Percentiles rank a stretch among this genome's conserved stretches.
Evolutionary conservation across 176 grass and related monocot genomes (phyloP).

Genomic region (Carex pumila): DNA sequence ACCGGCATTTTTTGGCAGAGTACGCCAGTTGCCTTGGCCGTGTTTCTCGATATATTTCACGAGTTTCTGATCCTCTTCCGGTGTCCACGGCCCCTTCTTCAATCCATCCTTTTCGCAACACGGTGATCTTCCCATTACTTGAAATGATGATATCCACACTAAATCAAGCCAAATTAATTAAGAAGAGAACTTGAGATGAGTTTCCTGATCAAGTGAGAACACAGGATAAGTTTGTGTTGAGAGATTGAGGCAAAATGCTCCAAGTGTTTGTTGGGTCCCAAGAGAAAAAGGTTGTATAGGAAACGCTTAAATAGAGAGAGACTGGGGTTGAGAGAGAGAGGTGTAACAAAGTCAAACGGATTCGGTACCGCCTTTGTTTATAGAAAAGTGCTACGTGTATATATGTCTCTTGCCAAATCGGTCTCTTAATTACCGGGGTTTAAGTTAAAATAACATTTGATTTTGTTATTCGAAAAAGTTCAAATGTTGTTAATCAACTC

Average conservation of each 20-base stretch:
- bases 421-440: not conserved
- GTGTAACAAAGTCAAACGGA: constrained; percentile 51
- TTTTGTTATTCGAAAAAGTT: not conserved
- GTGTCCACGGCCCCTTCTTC: constrained; percentile 90
- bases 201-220: constrained; percentile 4
- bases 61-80: constrained; percentile 93
- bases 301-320: constrained; percentile 52
- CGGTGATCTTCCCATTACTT: constrained; percentile 70
- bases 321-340: not conserved
- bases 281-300: constrained; percentile 16
- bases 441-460: constrained; percentile 15
- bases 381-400: constrained; percentile 68
- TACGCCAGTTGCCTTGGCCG: constrained; percentile 90
- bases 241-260: not conserved
- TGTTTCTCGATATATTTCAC: constrained; percentile 81
- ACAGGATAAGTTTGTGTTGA: not conserved
- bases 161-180: not conserved
- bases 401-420: constrained; percentile 10
- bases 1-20: constrained; percentile 92
- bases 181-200: constrained; percentile 9
- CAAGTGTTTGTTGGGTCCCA: constrained; percentile 17
- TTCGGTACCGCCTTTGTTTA: constrained; percentile 89
- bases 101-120: constrained; percentile 84
- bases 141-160: not conserved
- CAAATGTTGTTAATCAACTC: constrained; percentile 10